phyloP scores from a whole-genome alignment of 2,329 filamentous ascomycete genomes.

The Microsporum audouinii region DNA sequence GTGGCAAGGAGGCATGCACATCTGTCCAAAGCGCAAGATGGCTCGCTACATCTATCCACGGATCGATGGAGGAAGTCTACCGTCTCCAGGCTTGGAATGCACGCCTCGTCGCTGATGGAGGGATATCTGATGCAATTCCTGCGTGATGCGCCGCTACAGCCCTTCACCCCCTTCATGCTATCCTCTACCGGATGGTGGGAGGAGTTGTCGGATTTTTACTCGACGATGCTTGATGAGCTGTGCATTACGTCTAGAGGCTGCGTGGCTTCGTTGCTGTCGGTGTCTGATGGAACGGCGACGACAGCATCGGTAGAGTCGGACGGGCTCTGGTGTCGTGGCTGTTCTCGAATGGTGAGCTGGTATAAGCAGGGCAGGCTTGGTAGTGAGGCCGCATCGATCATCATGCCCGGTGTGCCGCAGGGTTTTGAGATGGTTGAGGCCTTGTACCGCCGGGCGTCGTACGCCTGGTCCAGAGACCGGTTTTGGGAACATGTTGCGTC shows the following conservation, averaged over 20 bases:
- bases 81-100: not conserved
- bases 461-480: not conserved
- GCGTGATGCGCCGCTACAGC: not conserved
- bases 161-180: not conserved
- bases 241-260: not conserved
- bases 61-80: not conserved
- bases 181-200: not conserved
- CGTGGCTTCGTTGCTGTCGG: not conserved
- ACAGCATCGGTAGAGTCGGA: too few species aligned
- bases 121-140: not conserved
- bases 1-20: not conserved
- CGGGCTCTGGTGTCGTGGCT: slow-evolving; percentile 1
- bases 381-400: not conserved
- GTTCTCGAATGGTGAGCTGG: not conserved
- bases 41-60: not conserved
- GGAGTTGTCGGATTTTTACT: not conserved
- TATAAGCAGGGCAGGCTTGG: not conserved
- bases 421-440: not conserved
- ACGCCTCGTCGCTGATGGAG: not conserved
- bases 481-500: not conserved
- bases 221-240: not conserved
- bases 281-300: too few species aligned
- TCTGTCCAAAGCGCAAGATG: not conserved
- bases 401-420: not conserved
- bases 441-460: not conserved